Base-by-base conservation (phyloP, 2,329 filamentous ascomycete species). In the Monascus ruber region DNA sequence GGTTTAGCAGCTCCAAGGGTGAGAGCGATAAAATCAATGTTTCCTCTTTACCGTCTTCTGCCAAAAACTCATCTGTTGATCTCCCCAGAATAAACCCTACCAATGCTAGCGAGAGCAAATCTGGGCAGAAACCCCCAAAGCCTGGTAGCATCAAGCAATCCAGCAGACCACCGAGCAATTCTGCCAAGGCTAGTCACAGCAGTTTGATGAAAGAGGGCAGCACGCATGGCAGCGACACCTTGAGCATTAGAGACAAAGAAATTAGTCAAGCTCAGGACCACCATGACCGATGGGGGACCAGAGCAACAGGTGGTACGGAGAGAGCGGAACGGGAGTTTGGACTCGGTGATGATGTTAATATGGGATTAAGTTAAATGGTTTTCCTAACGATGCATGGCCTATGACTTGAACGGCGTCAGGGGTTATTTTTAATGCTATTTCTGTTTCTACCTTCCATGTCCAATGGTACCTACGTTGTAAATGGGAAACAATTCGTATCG, bases 311-410 rank as follows among this genome's bases (percentile, higher is more conserved):
- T 62, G 70, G 47, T 67, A 77, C 73, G 8, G 64, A 68, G 38
- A 58, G 69, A 40, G 71, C 60, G 24, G 62, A 58, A 56, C 64
- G 48, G 48, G 79, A 66, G 48, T 87, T 86, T 79, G 84, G 85
- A 0, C 74, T 93, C 36, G 83, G 84, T 1, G 87, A 94, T 56
- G 86, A 94, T 54, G 78, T 83, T 24, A 73, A 81, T 52, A 91
- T 94, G 83, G 82, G 79, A 27, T 65, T 94, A 48, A 85, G 89
- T 60, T 89, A 58, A 25, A 32, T 31, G 34, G n/a, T 6, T 29
- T 29, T 29, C 10, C 11, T 11, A 17, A 36, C 10, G 33, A 29
- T 9, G 10, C 24, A 17, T 5, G 1, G 33, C 17, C 17, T 17
- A 17, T 17, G 17, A 17, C 17, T 17, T 17, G 17, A 17, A 17